A percentile compares a stretch with the other conserved stretches of the same genome.
phyloP scores from a whole-genome alignment of 257 asterid genomes.

The Cordia subcordata region DNA sequence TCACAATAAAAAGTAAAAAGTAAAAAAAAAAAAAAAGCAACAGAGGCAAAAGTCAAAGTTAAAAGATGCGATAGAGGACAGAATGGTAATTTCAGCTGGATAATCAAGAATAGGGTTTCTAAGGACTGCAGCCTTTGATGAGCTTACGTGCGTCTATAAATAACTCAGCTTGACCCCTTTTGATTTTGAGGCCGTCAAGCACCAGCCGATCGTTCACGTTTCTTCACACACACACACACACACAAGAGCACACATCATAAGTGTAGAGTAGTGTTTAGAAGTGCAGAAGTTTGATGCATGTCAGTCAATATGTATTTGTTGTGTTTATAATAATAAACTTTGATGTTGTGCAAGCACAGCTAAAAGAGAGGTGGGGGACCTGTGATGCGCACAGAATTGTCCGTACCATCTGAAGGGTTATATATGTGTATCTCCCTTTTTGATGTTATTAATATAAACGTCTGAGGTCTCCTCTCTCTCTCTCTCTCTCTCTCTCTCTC shows the following conservation, averaged over 20 bases:
- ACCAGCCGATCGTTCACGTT: not conserved
- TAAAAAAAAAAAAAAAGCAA: too few relatives aligned
- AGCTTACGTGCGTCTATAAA: not conserved
- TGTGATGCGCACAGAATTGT: conserved; percentile 56
- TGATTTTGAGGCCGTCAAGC: not conserved
- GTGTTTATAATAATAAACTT: too few relatives aligned
- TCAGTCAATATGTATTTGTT: too few relatives aligned
- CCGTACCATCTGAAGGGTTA: conserved; percentile 80
- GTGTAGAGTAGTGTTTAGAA: too few relatives aligned
- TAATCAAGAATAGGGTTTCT: conserved; percentile 11
- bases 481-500: too few relatives aligned
- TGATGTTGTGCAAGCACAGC: too few relatives aligned
- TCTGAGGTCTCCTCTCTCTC: conserved; percentile 51
- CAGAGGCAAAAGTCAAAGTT: not conserved
- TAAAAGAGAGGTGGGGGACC: conserved; percentile 19
- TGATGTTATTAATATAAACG: conserved; percentile 20
- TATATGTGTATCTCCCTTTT: too few relatives aligned
- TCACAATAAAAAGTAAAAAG: too few relatives aligned
- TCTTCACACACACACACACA: not conserved
- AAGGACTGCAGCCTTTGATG: not conserved
- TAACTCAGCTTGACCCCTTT: not conserved
- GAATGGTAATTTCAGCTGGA: conserved; percentile 4
- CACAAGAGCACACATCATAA: too few relatives aligned
- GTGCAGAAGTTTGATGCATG: too few relatives aligned
- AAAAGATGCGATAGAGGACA: not conserved